phyloP scores from a whole-genome alignment of 75 land plant species.

The Gnetum montanum region DNA sequence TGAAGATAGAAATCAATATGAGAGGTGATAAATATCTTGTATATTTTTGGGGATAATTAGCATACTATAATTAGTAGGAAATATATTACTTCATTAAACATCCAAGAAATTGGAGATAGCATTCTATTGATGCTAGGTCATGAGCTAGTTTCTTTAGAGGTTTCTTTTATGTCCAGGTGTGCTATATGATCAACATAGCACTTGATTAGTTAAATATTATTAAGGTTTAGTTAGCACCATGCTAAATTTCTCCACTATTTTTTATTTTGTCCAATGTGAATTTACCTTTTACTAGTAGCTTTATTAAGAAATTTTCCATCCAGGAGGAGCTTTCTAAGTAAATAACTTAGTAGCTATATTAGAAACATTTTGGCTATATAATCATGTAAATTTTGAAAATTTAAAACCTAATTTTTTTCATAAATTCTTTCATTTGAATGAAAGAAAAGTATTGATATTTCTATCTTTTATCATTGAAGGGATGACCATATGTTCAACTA shows the following conservation, averaged over 20 bases:
- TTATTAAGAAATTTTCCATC: not conserved
- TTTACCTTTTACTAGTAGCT: not conserved
- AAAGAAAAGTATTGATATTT: slow-evolving; percentile 22
- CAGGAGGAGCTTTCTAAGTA: not conserved
- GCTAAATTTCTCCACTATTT: not conserved
- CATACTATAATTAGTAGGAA: not conserved
- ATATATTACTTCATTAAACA: not conserved
- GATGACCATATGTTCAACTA: not conserved
- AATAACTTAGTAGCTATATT: not conserved
- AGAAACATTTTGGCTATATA: not conserved
- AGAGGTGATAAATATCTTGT: not conserved
- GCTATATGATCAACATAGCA: slow-evolving; percentile 1
- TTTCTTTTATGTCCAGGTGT: not conserved
- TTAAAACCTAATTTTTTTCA: slow-evolving; percentile 13
- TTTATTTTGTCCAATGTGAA: slow-evolving; percentile 2
- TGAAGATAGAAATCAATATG: not conserved
- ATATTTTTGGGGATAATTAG: not conserved
- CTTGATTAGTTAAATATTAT: not conserved
- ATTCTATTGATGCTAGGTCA: no score
- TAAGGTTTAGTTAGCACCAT: slow-evolving; percentile 4
- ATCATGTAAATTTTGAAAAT: slow-evolving; percentile 4
- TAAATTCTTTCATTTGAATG: slow-evolving; percentile 15
- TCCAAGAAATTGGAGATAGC: not conserved
- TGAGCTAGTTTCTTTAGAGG: not conserved
- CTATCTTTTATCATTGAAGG: slow-evolving; percentile 13